Base-by-base conservation (phyloP, 2,329 filamentous ascomycete genomes). In the Pseudocercospora fijiensis region DNA sequence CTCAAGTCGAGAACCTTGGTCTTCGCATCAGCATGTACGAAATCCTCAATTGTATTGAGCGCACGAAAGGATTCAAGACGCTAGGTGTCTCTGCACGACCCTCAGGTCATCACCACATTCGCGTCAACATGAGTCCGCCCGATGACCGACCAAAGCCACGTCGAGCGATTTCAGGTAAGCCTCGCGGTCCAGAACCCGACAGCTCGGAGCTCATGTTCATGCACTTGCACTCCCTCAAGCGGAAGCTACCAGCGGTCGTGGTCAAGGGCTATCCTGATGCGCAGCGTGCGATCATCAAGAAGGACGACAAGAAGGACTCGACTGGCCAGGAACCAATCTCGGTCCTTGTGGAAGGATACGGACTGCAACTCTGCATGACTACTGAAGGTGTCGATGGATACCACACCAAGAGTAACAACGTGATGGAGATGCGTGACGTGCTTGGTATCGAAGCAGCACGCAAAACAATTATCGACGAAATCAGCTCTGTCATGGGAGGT, bases 381-480 rank as follows among this genome's bases (percentile, higher is more conserved):
- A 99, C 95, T 0, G 90, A 93, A 66, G 95, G 95, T 67, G 90
- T 99, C 4, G 83, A 96, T 61, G 92, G 93, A 61, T 88, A 86
- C 20, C 82, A 84, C 70, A 90, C 88, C 2, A 85, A 84, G 8
- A 89, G 90, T 66, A 99, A 99, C 81, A 92, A 88, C 73, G 88
- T 99, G 70, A 91, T 97, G 85, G 95, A 99, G 79, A 89, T 88
- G 71, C 84, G 86, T 37, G 88, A 95, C 24, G 88, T 98, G 0
- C 86, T 99, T 3, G 95, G 95, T 57, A 97, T 99, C 72, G 95
- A 99, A 81, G 95, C 95, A 0, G 95, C 95, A 2, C 88, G 94
- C 64, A 86, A 85, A 3, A 96, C 93, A 6, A 98, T 99, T 73
- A 90, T 95, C 57, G 82, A 85, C 52, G 95, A 99, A 80, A 98